Evolutionary conservation across 305 asterid species (phyloP).

Genomic region (Fraxinus sp.): DNA sequence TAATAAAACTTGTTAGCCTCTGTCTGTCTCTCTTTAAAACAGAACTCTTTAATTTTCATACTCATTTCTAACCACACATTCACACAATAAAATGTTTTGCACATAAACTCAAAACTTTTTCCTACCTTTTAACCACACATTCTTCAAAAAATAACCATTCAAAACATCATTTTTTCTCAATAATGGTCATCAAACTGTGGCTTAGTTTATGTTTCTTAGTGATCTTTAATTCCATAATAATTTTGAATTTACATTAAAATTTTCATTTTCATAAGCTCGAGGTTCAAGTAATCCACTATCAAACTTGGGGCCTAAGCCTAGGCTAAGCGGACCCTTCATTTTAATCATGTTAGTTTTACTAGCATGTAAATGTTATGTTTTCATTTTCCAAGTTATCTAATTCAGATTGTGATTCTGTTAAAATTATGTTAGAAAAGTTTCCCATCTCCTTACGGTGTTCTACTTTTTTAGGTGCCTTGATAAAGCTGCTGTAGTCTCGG

Average conservation of each 20-base stretch:
- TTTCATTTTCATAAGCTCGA: neutral
- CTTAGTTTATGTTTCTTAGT: neutral
- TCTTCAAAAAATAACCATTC: no score
- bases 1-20: neutral
- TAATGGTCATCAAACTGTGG: neutral
- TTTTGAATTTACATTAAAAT: neutral
- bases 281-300: neutral
- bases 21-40: neutral
- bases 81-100: no score
- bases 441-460: neutral
- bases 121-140: no score
- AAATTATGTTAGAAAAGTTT: neutral
- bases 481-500: slow-evolving; percentile 69
- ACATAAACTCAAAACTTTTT: no score
- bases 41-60: neutral
- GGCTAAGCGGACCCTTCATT: neutral
- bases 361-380: neutral
- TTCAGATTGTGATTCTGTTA: neutral
- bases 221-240: neutral
- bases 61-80: neutral
- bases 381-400: neutral
- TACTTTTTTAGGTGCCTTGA: slow-evolving; percentile 71
- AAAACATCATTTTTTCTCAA: no score
- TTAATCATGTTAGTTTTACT: neutral
- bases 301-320: neutral